Conservation (phyloP, 768 basidiomycete species). For the Russula lepida region DNA sequence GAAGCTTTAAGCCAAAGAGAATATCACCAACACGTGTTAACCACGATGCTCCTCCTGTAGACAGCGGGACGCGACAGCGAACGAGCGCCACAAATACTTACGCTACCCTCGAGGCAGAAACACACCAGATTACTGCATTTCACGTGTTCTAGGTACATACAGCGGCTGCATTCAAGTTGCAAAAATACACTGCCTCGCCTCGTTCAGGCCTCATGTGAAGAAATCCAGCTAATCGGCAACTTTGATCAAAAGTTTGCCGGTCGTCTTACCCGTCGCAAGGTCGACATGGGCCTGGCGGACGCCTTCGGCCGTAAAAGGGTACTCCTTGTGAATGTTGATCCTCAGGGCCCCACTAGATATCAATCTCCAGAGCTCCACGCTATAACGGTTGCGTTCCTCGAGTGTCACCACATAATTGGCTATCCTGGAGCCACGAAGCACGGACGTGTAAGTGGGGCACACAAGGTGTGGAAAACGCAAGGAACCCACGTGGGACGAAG, state of each 20-base stretch:
- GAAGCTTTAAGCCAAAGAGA: constrained; percentile 6
- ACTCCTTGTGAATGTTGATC: constrained; percentile 64
- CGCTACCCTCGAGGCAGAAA: constrained; percentile 14
- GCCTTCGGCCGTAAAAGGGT: constrained; percentile 77
- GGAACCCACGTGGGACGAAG: constrained; percentile 61
- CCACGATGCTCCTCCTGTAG: constrained; percentile 7
- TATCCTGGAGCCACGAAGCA: constrained; percentile 38
- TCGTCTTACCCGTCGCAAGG: constrained; percentile 65
- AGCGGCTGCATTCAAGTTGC: constrained; percentile 36
- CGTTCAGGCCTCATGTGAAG: constrained; percentile 36
- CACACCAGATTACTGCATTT: neutral
- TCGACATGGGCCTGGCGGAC: constrained; percentile 71
- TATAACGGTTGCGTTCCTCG: constrained; percentile 64
- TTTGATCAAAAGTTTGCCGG: constrained; percentile 82
- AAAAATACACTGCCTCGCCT: constrained; percentile 35
- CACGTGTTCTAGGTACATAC: constrained; percentile 25
- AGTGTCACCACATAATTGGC: constrained; percentile 64
- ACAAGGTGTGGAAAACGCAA: neutral
- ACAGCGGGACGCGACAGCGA: neutral
- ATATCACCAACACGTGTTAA: neutral
- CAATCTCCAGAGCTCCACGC: constrained; percentile 52
- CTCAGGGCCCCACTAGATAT: constrained; percentile 53
- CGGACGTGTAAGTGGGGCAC: neutral
- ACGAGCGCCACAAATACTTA: neutral
- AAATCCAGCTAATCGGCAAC: constrained; percentile 28